phyloP scores from a whole-genome alignment of 2,329 filamentous ascomycete species.

The Cytospora piceae region DNA sequence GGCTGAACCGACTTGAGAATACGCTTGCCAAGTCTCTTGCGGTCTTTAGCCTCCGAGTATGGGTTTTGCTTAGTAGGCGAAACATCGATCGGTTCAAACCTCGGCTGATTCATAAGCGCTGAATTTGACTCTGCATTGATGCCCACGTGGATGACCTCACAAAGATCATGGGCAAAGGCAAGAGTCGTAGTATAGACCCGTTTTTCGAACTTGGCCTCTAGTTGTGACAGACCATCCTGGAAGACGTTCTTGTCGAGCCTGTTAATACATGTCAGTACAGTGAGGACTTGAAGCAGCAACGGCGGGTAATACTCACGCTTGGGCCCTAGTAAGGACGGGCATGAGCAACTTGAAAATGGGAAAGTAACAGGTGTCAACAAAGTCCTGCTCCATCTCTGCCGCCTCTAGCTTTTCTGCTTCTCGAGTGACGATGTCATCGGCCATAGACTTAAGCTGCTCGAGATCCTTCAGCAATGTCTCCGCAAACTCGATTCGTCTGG shows the following conservation, averaged over 20 bases:
- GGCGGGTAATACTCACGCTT: slow-evolving; percentile 64
- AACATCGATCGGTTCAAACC: slow-evolving; percentile 46
- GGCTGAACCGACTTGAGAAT: slow-evolving; percentile 85
- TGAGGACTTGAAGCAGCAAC: slow-evolving; percentile 5
- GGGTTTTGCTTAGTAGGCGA: slow-evolving; percentile 56
- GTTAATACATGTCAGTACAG: slow-evolving; percentile 43
- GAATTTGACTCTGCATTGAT: slow-evolving; percentile 50
- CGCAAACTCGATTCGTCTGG: slow-evolving; percentile 86
- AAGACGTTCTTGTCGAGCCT: slow-evolving; percentile 70
- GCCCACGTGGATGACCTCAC: slow-evolving; percentile 55
- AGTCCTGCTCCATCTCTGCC: slow-evolving; percentile 73
- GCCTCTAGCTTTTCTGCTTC: slow-evolving; percentile 79
- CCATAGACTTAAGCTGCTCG: slow-evolving; percentile 71
- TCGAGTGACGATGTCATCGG: slow-evolving; percentile 71
- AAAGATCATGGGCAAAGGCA: slow-evolving; percentile 60
- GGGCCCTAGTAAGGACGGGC: slow-evolving; percentile 78
- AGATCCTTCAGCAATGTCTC: slow-evolving; percentile 76
- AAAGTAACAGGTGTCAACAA: slow-evolving; percentile 91
- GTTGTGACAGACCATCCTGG: slow-evolving; percentile 50
- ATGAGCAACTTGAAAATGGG: slow-evolving; percentile 77
- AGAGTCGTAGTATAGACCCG: slow-evolving; percentile 63
- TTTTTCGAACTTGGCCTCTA: slow-evolving; percentile 57
- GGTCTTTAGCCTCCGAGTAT: slow-evolving; percentile 74
- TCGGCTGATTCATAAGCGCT: slow-evolving; percentile 35
- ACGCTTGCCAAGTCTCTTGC: slow-evolving; percentile 82